Conservation (phyloP, 768 basidiomycete genomes). For the Cystobasidiopsis lactophilus region DNA sequence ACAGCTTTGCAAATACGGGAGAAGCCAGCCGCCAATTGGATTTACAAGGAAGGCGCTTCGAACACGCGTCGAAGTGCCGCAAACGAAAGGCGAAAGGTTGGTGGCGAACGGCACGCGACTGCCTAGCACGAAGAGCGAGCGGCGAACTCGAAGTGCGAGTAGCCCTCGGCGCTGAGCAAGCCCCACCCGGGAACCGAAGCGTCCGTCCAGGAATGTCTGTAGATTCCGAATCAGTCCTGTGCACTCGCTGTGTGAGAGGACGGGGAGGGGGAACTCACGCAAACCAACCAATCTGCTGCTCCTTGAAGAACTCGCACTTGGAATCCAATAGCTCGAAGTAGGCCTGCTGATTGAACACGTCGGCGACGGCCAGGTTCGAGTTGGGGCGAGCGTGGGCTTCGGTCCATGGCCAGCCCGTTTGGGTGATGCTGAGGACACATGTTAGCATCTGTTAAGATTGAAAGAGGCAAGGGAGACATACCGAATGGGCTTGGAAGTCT, state of each 20-base stretch:
- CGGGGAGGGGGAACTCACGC: no score
- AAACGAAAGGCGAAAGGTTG: no score
- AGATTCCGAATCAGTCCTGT: no score
- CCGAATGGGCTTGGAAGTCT: neutral
- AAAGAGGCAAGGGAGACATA: neutral
- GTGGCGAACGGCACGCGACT: no score
- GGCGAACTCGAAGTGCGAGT: conserved; percentile 36
- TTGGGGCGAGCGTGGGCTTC: conserved; percentile 30
- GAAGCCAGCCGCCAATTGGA: no score
- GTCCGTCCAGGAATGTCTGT: conserved; percentile 43
- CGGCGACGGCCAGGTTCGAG: conserved; percentile 42
- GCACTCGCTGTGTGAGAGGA: no score
- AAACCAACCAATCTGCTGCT: conserved; percentile 47
- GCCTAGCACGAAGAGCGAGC: conserved; percentile 20
- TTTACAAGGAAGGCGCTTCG: no score
- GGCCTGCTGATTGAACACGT: conserved; percentile 25
- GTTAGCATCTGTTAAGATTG: neutral
- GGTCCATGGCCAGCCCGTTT: conserved; percentile 17
- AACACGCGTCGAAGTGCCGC: no score
- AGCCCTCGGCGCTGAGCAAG: conserved; percentile 29
- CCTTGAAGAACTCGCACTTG: conserved; percentile 43
- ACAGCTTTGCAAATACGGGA: no score
- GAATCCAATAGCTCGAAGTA: conserved; percentile 44
- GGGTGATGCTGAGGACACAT: neutral
- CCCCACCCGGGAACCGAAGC: conserved; percentile 46